Evolutionary conservation across 192 early-diverging fungal species (phyloP).

Genomic region (Funneliformis geosporum): DNA sequence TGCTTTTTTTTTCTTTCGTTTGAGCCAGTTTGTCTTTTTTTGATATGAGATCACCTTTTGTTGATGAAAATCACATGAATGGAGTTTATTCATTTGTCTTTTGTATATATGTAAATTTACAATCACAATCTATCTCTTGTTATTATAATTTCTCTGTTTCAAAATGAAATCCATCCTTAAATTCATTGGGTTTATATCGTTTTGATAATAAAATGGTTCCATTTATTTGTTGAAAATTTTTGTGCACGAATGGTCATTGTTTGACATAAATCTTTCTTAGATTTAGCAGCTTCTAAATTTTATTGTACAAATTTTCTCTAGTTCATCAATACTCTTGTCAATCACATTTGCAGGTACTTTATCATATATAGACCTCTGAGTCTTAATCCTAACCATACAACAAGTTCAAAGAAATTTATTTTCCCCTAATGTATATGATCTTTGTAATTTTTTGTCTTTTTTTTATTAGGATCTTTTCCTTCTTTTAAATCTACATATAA

Average conservation of each 20-base stretch:
- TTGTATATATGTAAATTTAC: too few species aligned
- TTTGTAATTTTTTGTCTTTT: constrained; percentile 14
- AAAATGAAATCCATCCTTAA: constrained; percentile 12
- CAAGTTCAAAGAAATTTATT: constrained; percentile 4
- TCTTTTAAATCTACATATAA: constrained; percentile 18
- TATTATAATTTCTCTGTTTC: constrained; percentile 23
- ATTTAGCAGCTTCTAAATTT: constrained; percentile 15
- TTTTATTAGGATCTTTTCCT: constrained; percentile 11
- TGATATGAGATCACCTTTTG: too few species aligned
- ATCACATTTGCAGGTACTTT: constrained; percentile 5
- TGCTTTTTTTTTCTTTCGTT: too few species aligned
- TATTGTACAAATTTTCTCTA: constrained; percentile 8
- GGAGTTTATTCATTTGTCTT: too few species aligned
- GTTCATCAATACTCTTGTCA: neutral
- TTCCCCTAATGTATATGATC: neutral
- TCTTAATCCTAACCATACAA: constrained; percentile 28
- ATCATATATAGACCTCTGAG: constrained; percentile 24
- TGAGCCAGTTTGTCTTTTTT: too few species aligned
- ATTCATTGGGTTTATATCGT: constrained; percentile 12
- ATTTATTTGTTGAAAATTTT: constrained; percentile 5
- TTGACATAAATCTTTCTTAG: constrained; percentile 14
- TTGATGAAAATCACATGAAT: too few species aligned
- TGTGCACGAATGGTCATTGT: constrained; percentile 10
- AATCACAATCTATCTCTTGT: constrained; percentile 5
- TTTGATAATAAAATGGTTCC: constrained; percentile 14